These are phyloP conservation scores for Zygnema cylindricum DNA, from an alignment of 139 green algal species.

Conservation along the genomic window DNA sequence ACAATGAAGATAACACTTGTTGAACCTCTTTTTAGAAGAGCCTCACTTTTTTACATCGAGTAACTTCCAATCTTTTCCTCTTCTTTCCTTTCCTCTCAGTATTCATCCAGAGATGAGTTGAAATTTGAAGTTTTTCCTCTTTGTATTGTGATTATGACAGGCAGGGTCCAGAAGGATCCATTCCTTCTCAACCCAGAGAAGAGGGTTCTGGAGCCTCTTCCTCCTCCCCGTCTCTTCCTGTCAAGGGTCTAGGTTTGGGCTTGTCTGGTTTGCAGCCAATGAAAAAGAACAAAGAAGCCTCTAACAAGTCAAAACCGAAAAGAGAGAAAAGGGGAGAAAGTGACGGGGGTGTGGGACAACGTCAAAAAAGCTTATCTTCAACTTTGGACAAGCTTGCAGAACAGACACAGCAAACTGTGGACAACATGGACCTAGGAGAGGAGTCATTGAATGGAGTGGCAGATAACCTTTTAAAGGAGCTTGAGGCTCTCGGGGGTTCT, in stretches of 20 bases:
- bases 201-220: not conserved
- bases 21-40: too few species aligned
- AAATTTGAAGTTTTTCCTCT: too few species aligned
- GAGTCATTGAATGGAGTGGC: not conserved
- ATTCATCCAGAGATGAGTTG: too few species aligned
- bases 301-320: not conserved
- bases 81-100: too few species aligned
- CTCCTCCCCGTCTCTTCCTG: not conserved
- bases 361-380: not conserved
- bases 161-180: not conserved
- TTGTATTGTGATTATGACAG: not conserved
- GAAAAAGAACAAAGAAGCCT: not conserved
- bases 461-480: not conserved
- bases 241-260: not conserved
- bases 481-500: slow-evolving; percentile 6
- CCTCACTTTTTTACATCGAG: too few species aligned
- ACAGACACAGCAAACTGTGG: slow-evolving; percentile 49
- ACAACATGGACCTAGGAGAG: slow-evolving; percentile 38
- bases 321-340: not conserved
- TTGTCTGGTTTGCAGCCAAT: not conserved
- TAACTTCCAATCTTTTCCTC: too few species aligned
- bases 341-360: not conserved
- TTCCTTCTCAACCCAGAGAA: not conserved
- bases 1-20: too few species aligned
- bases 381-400: slow-evolving; percentile 43